Evolutionary conservation across 2,329 filamentous ascomycete species (phyloP), one percentile per base, ranked within the genome.

Genomic region (Ascochyta clinopodiicola): DNA sequence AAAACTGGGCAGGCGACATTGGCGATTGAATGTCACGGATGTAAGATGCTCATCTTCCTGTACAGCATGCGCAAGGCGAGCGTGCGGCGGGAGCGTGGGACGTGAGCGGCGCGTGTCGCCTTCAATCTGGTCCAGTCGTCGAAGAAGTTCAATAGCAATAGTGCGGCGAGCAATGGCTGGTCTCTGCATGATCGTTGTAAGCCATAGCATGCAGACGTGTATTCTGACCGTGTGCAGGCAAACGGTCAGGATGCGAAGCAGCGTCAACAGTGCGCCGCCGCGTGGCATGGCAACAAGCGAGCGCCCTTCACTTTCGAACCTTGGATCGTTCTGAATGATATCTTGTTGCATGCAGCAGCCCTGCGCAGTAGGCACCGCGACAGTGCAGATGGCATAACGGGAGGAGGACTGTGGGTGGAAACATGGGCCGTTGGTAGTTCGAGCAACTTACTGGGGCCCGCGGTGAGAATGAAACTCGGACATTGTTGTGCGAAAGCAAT

Each of bases 121-220:
- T 17, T 56, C 47, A n/a, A 39, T 43, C 32, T 57, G 53, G 13
- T 57, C 52, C 12, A 50, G 50, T 17, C 55, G 51, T 24, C 51
- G 57, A 22, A 64, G 45, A 9, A 59, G 17, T 51, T 61, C 60
- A 46, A 55, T 59, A n/a, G 51, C 57, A 42, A 59, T 38, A 15
- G 56, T 43, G 36, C 44, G 59, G 32, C 50, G 48, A 46, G 57
- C 53, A 17, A 57, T 12, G n/a, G 46, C 56, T 15, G 55, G 53
- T 27, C 39, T 51, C 19, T 60, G 61, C 66, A 66, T 65, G 19
- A 55, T 31, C 25, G 35, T 34, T 44, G 47, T 56, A 32, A 57
- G 53, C 48, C 47, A 51, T 44, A 51, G 22, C 48, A 51, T 57
- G 34, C 27, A 48, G 25, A 51, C 10, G 29, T 51, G 48, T 27